Conservation (phyloP, 1,284 basidiomycete genomes). For the Boletellus deceptivus region DNA sequence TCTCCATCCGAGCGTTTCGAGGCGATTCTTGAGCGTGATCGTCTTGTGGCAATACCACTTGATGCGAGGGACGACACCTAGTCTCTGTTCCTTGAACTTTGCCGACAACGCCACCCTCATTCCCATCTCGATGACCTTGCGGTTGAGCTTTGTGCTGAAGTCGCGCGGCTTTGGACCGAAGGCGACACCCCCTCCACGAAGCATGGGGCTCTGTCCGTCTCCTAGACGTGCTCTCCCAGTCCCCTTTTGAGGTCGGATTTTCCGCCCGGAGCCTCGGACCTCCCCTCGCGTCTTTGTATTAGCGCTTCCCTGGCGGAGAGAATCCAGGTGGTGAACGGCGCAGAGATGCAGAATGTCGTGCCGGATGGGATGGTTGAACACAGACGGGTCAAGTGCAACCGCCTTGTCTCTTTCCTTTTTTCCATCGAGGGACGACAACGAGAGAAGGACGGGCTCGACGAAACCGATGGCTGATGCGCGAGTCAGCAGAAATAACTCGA, state of each 20-base stretch:
- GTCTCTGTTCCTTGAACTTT: conserved; percentile 70
- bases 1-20: conserved; percentile 60
- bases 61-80: conserved; percentile 75
- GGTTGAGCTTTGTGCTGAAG: conserved; percentile 85
- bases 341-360: conserved; percentile 93
- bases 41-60: conserved; percentile 74
- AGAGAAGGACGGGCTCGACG: conserved; percentile 53
- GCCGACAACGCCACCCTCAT: conserved; percentile 85
- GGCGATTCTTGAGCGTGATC: conserved; percentile 53
- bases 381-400: conserved; percentile 74
- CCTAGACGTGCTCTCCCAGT: conserved; percentile 88
- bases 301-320: conserved; percentile 86
- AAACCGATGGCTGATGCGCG: conserved; percentile 40
- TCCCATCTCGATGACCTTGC: conserved; percentile 92
- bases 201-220: conserved; percentile 84
- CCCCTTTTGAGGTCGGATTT: conserved; percentile 92
- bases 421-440: conserved; percentile 57
- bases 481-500: conserved; percentile 10
- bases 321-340: conserved; percentile 86
- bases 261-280: conserved; percentile 84
- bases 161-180: conserved; percentile 90
- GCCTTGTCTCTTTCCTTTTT: conserved; percentile 48
- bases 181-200: conserved; percentile 89
- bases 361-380: conserved; percentile 87
- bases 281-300: conserved; percentile 90